A percentile compares a stretch with the other conserved stretches of the same genome.
Conservation (phyloP, 2,329 filamentous ascomycete species). For the Tolypocladium cylindrosporum region DNA sequence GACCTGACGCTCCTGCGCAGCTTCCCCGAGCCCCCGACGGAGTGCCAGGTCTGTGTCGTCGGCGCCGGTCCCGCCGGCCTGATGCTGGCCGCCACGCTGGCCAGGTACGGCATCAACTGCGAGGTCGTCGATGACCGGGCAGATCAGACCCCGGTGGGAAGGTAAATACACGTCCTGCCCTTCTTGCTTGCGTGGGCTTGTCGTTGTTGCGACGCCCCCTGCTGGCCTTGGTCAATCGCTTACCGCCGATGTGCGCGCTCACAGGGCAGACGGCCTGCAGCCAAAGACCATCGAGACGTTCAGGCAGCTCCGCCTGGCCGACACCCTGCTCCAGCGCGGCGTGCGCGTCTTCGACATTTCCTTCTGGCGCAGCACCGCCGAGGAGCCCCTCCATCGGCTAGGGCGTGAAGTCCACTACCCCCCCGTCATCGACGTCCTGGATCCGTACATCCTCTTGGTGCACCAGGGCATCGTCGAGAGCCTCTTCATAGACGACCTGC, state of each 20-base stretch:
- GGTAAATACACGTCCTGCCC: slow-evolving; percentile 17
- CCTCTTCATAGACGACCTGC: slow-evolving; percentile 59
- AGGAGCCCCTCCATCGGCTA: slow-evolving; percentile 46
- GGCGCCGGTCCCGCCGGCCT: slow-evolving; percentile 47
- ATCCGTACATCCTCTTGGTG: slow-evolving; percentile 47
- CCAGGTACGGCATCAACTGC: slow-evolving; percentile 55
- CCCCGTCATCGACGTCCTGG: slow-evolving; percentile 44
- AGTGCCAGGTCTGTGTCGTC: slow-evolving; percentile 40
- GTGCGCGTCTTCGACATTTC: slow-evolving; percentile 65
- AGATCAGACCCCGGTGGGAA: slow-evolving; percentile 57
- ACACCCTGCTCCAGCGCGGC: slow-evolving; percentile 54
- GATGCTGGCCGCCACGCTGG: slow-evolving; percentile 45
- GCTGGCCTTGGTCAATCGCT: neutral
- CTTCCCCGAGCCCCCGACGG: slow-evolving; percentile 34
- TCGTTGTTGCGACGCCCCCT: neutral
- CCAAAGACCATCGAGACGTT: slow-evolving; percentile 73
- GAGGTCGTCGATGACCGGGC: slow-evolving; percentile 59
- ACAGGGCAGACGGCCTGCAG: slow-evolving; percentile 60
- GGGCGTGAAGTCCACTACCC: slow-evolving; percentile 62
- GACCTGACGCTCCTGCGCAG: slow-evolving; percentile 38
- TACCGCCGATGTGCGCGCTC: slow-evolving; percentile 8
- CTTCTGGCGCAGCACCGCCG: slow-evolving; percentile 53
- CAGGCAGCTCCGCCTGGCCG: slow-evolving; percentile 62
- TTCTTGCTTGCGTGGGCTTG: neutral
- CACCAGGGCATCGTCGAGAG: slow-evolving; percentile 72